A percentile compares a stretch with the other conserved stretches of the same genome.
Evolutionary conservation across 345 rosid genomes (phyloP).

Genomic region (Euphorbia peplus): DNA sequence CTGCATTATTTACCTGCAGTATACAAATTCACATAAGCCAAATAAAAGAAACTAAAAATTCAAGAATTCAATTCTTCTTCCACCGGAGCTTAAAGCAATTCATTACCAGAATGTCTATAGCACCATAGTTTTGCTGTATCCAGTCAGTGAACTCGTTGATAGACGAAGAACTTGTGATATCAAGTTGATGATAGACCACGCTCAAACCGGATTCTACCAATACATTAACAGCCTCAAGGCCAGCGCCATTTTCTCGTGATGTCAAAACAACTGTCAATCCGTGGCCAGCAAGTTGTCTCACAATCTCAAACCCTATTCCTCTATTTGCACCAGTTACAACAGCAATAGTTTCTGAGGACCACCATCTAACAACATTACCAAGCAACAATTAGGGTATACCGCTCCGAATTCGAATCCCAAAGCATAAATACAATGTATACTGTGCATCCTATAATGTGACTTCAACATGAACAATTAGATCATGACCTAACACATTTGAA

Average conservation of each 20-base stretch:
- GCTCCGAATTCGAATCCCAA: background rate
- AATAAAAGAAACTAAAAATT: conserved; percentile 4
- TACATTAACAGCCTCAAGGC: conserved; percentile 75
- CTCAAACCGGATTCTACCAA: conserved; percentile 78
- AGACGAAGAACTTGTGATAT: conserved; percentile 57
- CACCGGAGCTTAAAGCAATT: background rate
- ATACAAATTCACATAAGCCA: conserved; percentile 13
- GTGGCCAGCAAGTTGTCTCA: conserved; percentile 79
- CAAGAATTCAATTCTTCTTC: too few species aligned
- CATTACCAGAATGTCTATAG: conserved; percentile 68
- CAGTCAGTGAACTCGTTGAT: conserved; percentile 55
- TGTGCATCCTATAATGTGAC: background rate
- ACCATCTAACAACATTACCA: conserved; percentile 58
- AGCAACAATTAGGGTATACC: background rate
- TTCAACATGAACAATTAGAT: too few species aligned
- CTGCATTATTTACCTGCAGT: conserved; percentile 89
- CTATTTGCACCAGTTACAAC: conserved; percentile 90
- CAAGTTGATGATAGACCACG: conserved; percentile 77
- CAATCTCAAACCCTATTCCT: conserved; percentile 94
- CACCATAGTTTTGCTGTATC: conserved; percentile 61
- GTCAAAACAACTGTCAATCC: conserved; percentile 76
- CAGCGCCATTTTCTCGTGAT: conserved; percentile 67
- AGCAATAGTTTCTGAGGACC: conserved; percentile 81
- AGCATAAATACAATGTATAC: background rate
- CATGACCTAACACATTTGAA: background rate